Percentiles rank a stretch among this genome's conserved stretches.
phyloP scores from a whole-genome alignment of 495 filamentous ascomycete genomes.

The Hyaloscypha hepaticicola region DNA sequence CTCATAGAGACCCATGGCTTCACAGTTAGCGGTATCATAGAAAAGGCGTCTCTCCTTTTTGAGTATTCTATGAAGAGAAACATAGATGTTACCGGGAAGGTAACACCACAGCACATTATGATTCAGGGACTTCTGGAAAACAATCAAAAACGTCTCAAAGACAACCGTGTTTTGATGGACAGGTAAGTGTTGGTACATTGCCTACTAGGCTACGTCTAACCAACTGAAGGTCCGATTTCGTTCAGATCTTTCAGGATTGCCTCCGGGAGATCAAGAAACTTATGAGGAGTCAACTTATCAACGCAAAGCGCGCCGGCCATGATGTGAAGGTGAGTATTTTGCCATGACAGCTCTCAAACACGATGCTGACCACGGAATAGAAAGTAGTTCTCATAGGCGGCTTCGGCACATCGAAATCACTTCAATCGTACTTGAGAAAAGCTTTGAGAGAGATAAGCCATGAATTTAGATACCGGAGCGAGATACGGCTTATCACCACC shows the following conservation, averaged over 20 bases:
- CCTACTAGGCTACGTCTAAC: background rate
- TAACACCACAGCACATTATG: background rate
- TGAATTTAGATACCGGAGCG: slow-evolving; percentile 4
- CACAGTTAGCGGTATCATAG: slow-evolving; percentile 10
- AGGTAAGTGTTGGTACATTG: background rate
- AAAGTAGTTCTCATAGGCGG: slow-evolving; percentile 39
- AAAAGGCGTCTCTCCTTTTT: background rate
- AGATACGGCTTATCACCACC: slow-evolving; percentile 5
- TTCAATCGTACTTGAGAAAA: slow-evolving; percentile 24
- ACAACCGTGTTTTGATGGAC: background rate
- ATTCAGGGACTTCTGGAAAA: slow-evolving; percentile 1
- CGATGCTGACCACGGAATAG: slow-evolving; percentile 13
- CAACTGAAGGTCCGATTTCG: background rate
- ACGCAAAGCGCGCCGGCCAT: background rate
- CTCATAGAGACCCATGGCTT: background rate
- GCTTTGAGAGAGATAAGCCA: background rate
- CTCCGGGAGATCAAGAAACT: slow-evolving; percentile 9
- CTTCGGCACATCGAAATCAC: slow-evolving; percentile 32
- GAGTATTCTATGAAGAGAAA: slow-evolving; percentile 6
- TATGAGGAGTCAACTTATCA: slow-evolving; percentile 13
- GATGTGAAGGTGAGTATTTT: slow-evolving; percentile 8
- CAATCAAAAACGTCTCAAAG: background rate
- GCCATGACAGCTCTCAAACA: background rate
- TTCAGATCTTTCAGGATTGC: slow-evolving; percentile 2
- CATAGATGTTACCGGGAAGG: background rate